Evolutionary conservation across 257 asterid genomes (phyloP).

Genomic region (Linaria vulgaris): DNA sequence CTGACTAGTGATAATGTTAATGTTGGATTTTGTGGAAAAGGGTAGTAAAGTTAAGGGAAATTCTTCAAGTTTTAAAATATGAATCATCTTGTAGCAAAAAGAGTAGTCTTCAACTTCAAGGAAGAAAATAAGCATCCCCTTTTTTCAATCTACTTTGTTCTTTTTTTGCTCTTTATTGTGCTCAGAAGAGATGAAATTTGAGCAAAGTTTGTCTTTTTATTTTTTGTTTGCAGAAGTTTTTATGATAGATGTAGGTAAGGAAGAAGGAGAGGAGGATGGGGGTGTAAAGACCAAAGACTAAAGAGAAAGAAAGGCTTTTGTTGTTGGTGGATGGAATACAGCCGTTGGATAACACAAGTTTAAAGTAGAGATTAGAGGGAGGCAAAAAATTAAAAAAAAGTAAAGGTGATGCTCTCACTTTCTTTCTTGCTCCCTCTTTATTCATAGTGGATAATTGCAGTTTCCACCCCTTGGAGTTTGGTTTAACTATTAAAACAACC

Average conservation of each 20-base stretch:
- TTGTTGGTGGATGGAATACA: conserved; percentile 38
- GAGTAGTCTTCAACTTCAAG: conserved; percentile 67
- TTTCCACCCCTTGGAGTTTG: too few relatives aligned
- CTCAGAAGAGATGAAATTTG: conserved; percentile 43
- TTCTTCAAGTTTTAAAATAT: conserved; percentile 45
- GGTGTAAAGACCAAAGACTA: conserved; percentile 24
- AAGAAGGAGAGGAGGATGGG: conserved; percentile 8
- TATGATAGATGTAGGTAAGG: conserved; percentile 22
- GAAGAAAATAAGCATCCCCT: conserved; percentile 65
- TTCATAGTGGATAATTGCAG: not conserved
- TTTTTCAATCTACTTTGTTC: conserved; percentile 29
- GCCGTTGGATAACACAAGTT: conserved; percentile 77
- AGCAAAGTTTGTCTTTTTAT: not conserved
- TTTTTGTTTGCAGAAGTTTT: conserved; percentile 37
- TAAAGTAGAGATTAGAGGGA: conserved; percentile 46
- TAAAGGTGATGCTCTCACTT: conserved; percentile 46
- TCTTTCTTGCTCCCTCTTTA: conserved; percentile 50
- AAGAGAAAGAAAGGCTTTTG: too few relatives aligned
- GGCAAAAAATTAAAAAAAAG: conserved; percentile 36
- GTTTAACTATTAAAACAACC: too few relatives aligned
- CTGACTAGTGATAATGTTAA: conserved; percentile 15
- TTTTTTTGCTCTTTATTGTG: conserved; percentile 28
- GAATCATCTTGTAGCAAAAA: conserved; percentile 62
- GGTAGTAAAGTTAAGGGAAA: conserved; percentile 51
- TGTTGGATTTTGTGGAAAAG: conserved; percentile 38